Percentiles rank a stretch among this genome's conserved stretches.
These are phyloP conservation scores for Xylaria grammica DNA, from an alignment of 495 filamentous ascomycete species.

Conservation along the genomic window DNA sequence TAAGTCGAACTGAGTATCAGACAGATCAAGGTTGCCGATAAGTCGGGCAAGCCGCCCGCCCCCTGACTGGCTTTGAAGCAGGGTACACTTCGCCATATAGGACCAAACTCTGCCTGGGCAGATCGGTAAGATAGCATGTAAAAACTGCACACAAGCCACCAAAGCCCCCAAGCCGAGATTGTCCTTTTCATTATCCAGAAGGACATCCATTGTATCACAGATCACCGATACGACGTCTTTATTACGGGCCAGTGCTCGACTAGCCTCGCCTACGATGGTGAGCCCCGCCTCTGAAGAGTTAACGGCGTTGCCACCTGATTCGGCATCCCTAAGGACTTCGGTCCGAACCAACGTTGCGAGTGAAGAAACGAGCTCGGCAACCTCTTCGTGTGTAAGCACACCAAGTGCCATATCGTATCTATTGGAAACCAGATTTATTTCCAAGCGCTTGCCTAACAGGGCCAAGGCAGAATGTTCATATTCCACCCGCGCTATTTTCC, in stretches of 20 bases:
- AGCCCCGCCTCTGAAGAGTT: slow-evolving; percentile 43
- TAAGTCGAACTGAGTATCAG: slow-evolving; percentile 76
- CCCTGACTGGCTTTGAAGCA: slow-evolving; percentile 74
- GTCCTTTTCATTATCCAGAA: slow-evolving; percentile 61
- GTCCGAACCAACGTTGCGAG: slow-evolving; percentile 49
- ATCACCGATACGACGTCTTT: slow-evolving; percentile 82
- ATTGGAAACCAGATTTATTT: slow-evolving; percentile 51
- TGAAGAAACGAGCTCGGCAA: slow-evolving; percentile 47
- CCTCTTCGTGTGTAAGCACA: slow-evolving; percentile 40
- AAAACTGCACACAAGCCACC: slow-evolving; percentile 77
- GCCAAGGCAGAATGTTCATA: slow-evolving; percentile 78
- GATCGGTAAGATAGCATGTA: slow-evolving; percentile 70
- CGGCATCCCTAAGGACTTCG: slow-evolving; percentile 37
- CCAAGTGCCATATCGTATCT: slow-evolving; percentile 41
- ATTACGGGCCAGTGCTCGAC: slow-evolving; percentile 71
- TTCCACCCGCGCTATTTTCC: slow-evolving; percentile 60
- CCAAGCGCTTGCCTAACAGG: slow-evolving; percentile 77
- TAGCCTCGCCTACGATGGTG: slow-evolving; percentile 69
- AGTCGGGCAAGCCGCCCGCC: slow-evolving; percentile 76
- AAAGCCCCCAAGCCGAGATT: slow-evolving; percentile 65
- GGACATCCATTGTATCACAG: slow-evolving; percentile 81
- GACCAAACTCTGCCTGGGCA: slow-evolving; percentile 86
- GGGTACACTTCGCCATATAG: slow-evolving; percentile 76
- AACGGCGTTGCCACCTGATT: slow-evolving; percentile 23
- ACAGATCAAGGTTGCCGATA: slow-evolving; percentile 75